Base-by-base conservation (phyloP, 805 yeast genomes). In the Ogataea paraovalis region DNA sequence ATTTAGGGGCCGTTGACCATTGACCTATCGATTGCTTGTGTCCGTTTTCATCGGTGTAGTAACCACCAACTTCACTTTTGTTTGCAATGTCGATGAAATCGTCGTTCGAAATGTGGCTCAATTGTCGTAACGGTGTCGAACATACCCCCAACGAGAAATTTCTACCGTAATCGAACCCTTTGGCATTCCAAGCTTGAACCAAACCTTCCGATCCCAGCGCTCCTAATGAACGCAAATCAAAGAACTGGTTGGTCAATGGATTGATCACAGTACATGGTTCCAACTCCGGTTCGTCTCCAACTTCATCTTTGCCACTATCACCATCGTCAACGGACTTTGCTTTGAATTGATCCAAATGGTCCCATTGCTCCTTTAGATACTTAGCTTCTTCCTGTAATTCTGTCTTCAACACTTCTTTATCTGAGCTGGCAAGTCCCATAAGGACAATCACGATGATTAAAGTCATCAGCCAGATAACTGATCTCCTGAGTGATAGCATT, bases 91-190 rank as follows among this genome's bases (percentile, higher is more conserved):
- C 72, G 2, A 47, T 43, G 43, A 65, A 66, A 49, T 71, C 76
- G 4, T 54, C 42, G 42, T 56, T 49, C 38, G 57, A 55, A n/a
- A 61, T 43, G 3, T 44, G 44, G 7, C 52, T 50, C 3, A 54
- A 49, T 9, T 57, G 60, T 42, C 62, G 57, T 38, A 76, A 58
- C 22, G 84, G 79, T n/a, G 81, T 66, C 44, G 86, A 75, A 57
- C 92, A 85, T 2, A 85, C 69, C n/a, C 87, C 85, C 38, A 85
- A 55, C 1, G 92, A 85, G 68, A 84, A 90, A 65, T 90, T 90
- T 42, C 69, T 71, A 23, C 82, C 82, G 56, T 78, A 79, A 53
- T 84, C 94, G 62, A 75, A 76, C 0, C 95, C 95, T 50, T 75
- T 76, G 3, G 91, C 81, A 36, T 72, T 66, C 88, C 91, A 87